Conservation (phyloP, 306 rosid genomes). For the Dryas drummondii region DNA sequence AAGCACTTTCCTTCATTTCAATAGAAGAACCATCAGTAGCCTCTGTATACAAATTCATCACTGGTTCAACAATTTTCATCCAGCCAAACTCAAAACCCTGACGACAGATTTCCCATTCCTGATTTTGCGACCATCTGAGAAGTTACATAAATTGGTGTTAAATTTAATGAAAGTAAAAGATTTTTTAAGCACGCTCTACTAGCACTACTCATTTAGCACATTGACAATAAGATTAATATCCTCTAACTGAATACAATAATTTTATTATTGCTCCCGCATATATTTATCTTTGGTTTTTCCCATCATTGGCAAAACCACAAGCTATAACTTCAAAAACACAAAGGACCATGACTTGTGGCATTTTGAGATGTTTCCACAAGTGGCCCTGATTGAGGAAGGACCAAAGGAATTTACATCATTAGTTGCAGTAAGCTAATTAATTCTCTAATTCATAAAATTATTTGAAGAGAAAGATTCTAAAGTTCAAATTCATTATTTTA, state of each 20-base stretch:
- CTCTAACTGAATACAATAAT: neutral
- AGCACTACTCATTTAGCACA: neutral
- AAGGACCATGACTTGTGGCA: neutral
- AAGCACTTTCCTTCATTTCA: constrained; percentile 75
- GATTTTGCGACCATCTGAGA: constrained; percentile 56
- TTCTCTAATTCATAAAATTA: neutral
- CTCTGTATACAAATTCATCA: constrained; percentile 71
- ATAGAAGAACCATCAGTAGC: constrained; percentile 80
- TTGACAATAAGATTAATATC: neutral
- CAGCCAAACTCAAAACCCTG: constrained; percentile 64
- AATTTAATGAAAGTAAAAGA: neutral
- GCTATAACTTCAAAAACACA: neutral
- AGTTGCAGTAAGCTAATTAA: neutral
- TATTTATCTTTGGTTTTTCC: neutral
- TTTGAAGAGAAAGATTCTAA: neutral
- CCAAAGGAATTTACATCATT: neutral
- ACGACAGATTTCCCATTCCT: constrained; percentile 59
- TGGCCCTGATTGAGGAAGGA: neutral
- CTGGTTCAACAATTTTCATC: constrained; percentile 81
- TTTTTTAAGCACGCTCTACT: neutral
- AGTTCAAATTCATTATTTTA: neutral
- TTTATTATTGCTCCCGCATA: neutral
- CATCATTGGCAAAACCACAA: neutral
- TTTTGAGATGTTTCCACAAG: neutral
- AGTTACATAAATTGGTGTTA: constrained; percentile 6